These are phyloP conservation scores for Blepharisma stoltei DNA, from an alignment of 73 alveolate genomes.

Conservation along the genomic window DNA sequence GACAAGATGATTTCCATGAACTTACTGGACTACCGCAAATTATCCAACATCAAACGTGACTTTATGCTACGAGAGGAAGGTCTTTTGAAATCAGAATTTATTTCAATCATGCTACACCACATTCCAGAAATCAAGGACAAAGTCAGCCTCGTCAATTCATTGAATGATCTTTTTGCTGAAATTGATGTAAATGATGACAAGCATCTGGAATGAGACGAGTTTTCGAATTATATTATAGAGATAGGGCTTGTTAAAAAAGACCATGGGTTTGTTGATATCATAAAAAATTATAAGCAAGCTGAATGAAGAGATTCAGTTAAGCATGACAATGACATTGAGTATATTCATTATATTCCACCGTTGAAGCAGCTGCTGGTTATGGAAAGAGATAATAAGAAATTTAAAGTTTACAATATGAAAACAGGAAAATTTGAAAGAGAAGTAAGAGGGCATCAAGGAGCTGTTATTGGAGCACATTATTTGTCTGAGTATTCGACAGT, in stretches of 20 bases:
- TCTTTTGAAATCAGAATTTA: conserved; percentile 66
- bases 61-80: conserved; percentile 50
- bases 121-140: conserved; percentile 82
- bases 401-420: conserved; percentile 85
- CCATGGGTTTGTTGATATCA: conserved; percentile 83
- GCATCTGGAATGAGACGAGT: conserved; percentile 95
- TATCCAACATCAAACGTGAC: conserved; percentile 53
- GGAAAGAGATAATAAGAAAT: conserved; percentile 90
- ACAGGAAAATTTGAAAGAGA: conserved; percentile 76
- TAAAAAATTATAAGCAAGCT: conserved; percentile 82
- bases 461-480: conserved; percentile 91
- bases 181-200: conserved; percentile 95
- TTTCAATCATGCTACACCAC: conserved; percentile 88
- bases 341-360: conserved; percentile 82
- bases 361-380: conserved; percentile 85
- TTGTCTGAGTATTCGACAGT: conserved; percentile 64
- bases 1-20: no score
- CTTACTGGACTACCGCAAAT: conserved; percentile 47
- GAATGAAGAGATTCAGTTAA: conserved; percentile 79
- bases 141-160: conserved; percentile 72
- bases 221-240: conserved; percentile 92
- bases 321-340: conserved; percentile 91
- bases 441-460: conserved; percentile 86
- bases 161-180: conserved; percentile 87
- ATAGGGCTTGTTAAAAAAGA: conserved; percentile 92